Percentiles rank a stretch among this genome's conserved stretches.
Conservation (phyloP, 2,329 filamentous ascomycete species). For the Didymella keratinophila region DNA sequence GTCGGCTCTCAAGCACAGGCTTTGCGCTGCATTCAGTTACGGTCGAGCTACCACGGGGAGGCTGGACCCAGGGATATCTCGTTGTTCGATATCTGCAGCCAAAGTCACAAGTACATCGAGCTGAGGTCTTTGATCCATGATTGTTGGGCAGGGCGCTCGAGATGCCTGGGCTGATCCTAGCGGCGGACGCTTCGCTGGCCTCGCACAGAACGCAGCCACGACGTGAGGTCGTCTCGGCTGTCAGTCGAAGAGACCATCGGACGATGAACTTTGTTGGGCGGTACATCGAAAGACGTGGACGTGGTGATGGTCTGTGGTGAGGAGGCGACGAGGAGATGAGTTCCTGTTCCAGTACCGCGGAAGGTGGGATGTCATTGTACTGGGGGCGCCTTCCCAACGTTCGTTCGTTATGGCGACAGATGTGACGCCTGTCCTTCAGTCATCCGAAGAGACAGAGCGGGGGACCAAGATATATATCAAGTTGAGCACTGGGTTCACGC, state of each 20-base stretch:
- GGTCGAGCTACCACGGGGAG: background rate
- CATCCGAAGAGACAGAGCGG: background rate
- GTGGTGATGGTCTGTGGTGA: background rate
- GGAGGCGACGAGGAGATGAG: background rate
- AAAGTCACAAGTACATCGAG: background rate
- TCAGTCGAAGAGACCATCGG: slow-evolving; percentile 1
- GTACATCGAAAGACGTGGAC: background rate
- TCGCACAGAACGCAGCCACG: slow-evolving; percentile 14
- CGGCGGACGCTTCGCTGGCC: background rate
- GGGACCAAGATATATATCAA: background rate
- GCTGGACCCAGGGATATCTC: background rate
- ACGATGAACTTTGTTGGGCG: background rate
- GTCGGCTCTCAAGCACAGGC: slow-evolving; percentile 4
- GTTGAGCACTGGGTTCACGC: background rate
- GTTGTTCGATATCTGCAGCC: background rate
- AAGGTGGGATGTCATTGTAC: background rate
- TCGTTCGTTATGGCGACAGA: background rate
- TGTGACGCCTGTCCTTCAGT: background rate
- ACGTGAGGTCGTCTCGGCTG: background rate
- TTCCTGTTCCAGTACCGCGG: background rate
- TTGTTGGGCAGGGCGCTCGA: background rate
- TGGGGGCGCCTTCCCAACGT: background rate
- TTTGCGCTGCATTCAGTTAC: slow-evolving; percentile 2
- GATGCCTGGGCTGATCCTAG: background rate
- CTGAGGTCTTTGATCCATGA: background rate